Base-by-base conservation (phyloP, 345 rosid species). In the Nephelium lappaceum region DNA sequence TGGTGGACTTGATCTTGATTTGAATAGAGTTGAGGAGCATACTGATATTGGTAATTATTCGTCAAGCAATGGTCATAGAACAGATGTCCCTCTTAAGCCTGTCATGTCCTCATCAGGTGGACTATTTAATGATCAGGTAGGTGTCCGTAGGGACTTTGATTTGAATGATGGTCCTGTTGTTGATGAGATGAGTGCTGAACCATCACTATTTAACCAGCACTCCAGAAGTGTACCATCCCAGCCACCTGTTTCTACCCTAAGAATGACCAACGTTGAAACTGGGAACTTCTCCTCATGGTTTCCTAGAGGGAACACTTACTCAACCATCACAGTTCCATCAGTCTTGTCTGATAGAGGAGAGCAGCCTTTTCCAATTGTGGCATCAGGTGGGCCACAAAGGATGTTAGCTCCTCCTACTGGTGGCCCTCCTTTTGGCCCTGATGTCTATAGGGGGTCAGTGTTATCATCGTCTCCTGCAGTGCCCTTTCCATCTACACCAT, bases 1-100 rank as follows among this genome's bases (percentile, higher is more conserved):
- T 72, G 90, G 93, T 14, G 95, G 96, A 10, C 88, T 93, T 69
- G 98, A 88, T 85, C 88, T 95, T 83, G 98, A 95, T 85, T 76
- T 95, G 83, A 93, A 95, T 79, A 87, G 82, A 79, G 82, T 85
- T 65, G 96, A 91, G 72, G 95, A 91, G 73, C 77, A 88, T 18
- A 43, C 62, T 36, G 98, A 91, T 85, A 41, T 75, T 45, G 85
- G 81, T 39, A 83, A 76, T 80, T 85, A 70, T 69, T 72, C 76
- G 23, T 71, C 83, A 31, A 81, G 83, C 71, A 88, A 79, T 73
- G 61, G 81, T 78, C 78, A 68, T 62, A 89, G 83, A 79, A 4
- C 83, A 27, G 93, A 89, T 74, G 71, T 74, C 27, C 79, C 85
- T 21, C 61, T 82, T 76, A 82, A 78, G 72, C 80, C 84, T 41